phyloP scores from a whole-genome alignment of 2,329 filamentous ascomycete species.

The Trichoderma sp. region DNA sequence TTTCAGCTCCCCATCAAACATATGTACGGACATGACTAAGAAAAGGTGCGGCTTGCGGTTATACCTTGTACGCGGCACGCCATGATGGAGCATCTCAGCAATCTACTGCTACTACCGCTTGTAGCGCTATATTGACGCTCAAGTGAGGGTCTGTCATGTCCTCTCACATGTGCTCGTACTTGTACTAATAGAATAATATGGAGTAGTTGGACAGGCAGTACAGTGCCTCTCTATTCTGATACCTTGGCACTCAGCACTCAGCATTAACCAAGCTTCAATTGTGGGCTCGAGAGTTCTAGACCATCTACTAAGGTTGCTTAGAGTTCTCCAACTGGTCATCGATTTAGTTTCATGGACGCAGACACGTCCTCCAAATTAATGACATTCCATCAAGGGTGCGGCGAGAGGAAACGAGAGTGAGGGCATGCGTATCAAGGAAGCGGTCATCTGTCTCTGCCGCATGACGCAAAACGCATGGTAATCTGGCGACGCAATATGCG shows the following conservation, averaged over 20 bases:
- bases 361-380: background rate
- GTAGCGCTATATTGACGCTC: constrained; percentile 1
- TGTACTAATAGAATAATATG: background rate
- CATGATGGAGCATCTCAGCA: constrained; percentile 8
- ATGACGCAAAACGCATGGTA: constrained; percentile 13
- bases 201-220: background rate
- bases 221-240: background rate
- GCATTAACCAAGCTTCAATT: background rate
- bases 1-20: background rate
- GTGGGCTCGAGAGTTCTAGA: constrained; percentile 13
- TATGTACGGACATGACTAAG: constrained; percentile 1
- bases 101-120: background rate
- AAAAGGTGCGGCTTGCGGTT: background rate
- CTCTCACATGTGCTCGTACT: background rate
- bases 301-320: constrained; percentile 4
- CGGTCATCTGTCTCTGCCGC: constrained; percentile 3
- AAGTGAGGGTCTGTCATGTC: background rate
- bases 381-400: background rate
- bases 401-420: background rate
- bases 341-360: background rate
- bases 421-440: background rate
- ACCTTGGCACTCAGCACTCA: background rate
- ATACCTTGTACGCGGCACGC: background rate
- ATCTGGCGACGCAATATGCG: constrained; percentile 1
- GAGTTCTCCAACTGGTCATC: constrained; percentile 8